phyloP scores from a whole-genome alignment of 2,329 filamentous ascomycete species.

The Furcasterigmium furcatum region DNA sequence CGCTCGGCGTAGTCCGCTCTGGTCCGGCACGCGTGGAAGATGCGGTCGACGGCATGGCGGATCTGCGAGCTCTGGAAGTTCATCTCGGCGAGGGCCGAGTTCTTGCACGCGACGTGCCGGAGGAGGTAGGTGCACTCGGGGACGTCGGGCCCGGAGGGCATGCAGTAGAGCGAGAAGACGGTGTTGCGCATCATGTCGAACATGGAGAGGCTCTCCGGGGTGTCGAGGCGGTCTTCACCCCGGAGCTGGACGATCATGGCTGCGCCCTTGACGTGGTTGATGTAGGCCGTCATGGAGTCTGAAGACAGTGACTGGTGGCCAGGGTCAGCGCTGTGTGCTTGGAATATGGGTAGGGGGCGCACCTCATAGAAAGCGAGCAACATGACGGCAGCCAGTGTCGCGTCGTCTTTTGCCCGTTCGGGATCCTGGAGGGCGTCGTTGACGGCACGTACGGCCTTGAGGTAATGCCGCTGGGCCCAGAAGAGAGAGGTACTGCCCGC shows the following conservation, averaged over 20 bases:
- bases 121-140: conserved; percentile 16
- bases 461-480: conserved; percentile 12
- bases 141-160: conserved; percentile 11
- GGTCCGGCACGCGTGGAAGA: neutral
- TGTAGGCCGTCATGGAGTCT: conserved; percentile 13
- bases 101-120: conserved; percentile 11
- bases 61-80: conserved; percentile 15
- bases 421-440: conserved; percentile 13
- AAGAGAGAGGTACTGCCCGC: conserved; percentile 3
- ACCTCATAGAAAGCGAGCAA: conserved; percentile 14
- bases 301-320: conserved; percentile 12
- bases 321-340: no score
- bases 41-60: conserved; percentile 13
- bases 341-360: no score
- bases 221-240: conserved; percentile 11
- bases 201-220: conserved; percentile 15
- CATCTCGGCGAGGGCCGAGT: conserved; percentile 14
- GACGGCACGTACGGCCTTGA: conserved; percentile 11
- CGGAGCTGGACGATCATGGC: conserved; percentile 16
- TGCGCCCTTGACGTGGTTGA: conserved; percentile 17
- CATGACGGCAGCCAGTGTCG: conserved; percentile 11
- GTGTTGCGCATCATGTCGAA: conserved; percentile 17
- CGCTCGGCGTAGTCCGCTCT: conserved; percentile 4
- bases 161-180: conserved; percentile 14
- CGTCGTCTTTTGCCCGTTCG: conserved; percentile 8